Evolutionary conservation across 208 protist species (phyloP).

Genomic region (Acanthamoeba healyi): DNA sequence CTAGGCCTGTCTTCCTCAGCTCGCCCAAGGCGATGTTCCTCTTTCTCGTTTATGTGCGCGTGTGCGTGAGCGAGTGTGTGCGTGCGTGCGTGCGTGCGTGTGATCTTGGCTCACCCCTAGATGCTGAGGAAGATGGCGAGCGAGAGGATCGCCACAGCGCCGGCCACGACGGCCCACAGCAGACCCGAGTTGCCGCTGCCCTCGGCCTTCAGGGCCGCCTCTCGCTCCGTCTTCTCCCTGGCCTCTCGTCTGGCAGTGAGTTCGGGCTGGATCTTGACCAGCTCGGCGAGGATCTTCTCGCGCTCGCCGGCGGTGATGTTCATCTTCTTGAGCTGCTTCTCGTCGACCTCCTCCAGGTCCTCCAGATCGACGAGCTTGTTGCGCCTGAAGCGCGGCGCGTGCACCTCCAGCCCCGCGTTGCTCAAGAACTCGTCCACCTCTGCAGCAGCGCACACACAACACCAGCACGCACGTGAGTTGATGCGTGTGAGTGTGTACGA

Average conservation of each 20-base stretch:
- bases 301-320: conserved; percentile 18
- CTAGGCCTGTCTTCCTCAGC: no score
- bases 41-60: no score
- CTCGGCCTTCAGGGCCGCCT: not conserved
- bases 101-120: not conserved
- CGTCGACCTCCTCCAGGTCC: not conserved
- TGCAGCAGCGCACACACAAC: no score
- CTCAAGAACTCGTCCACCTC: not conserved
- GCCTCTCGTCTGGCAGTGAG: not conserved
- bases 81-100: no score
- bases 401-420: conserved; percentile 8
- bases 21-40: no score
- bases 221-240: not conserved
- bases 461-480: not conserved
- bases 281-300: not conserved
- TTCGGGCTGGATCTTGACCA: not conserved
- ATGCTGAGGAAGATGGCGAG: not conserved
- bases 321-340: conserved; percentile 3
- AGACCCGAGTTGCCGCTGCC: not conserved
- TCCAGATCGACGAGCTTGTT: not conserved
- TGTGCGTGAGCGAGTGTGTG: no score
- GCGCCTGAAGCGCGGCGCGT: not conserved
- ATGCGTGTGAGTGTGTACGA: not conserved
- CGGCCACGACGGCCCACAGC: not conserved
- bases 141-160: not conserved